These are phyloP conservation scores for Calycina marina DNA, from an alignment of 2,329 filamentous ascomycete genomes.

Conservation along the genomic window DNA sequence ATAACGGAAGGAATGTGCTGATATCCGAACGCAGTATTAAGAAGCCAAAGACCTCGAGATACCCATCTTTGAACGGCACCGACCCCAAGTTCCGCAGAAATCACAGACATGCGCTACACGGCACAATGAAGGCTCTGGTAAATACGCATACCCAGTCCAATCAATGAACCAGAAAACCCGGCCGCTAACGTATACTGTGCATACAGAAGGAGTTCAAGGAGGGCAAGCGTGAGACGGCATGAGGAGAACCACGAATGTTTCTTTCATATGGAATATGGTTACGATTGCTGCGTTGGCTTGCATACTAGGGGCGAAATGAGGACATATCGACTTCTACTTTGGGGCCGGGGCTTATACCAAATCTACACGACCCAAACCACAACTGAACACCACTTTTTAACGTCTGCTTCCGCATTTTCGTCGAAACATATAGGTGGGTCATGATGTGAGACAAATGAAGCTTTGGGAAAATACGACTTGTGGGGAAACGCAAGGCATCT, in stretches of 20 bases:
- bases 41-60: slow-evolving; percentile 98
- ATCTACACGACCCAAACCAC: slow-evolving; percentile 19
- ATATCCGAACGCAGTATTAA: slow-evolving; percentile 63
- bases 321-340: slow-evolving; percentile 12
- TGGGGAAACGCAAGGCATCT: too few relatives aligned
- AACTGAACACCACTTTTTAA: slow-evolving; percentile 5
- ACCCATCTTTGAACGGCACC: slow-evolving; percentile 95
- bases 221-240: slow-evolving; percentile 83
- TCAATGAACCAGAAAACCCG: too few relatives aligned
- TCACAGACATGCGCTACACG: slow-evolving; percentile 98
- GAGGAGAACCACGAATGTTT: slow-evolving; percentile 24
- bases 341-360: slow-evolving; percentile 10
- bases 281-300: slow-evolving; percentile 19
- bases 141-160: slow-evolving; percentile 1
- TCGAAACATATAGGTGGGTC: slow-evolving; percentile 3
- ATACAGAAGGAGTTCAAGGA: slow-evolving; percentile 91
- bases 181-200: slow-evolving; percentile 6
- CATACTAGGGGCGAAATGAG: slow-evolving; percentile 11
- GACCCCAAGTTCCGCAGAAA: slow-evolving; percentile 99
- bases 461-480: slow-evolving; percentile 8
- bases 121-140: slow-evolving; percentile 96
- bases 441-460: slow-evolving; percentile 5
- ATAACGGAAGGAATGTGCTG: slow-evolving; percentile 1
- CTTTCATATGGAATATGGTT: slow-evolving; percentile 15
- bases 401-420: slow-evolving; percentile 8